Base-by-base conservation (phyloP, 163 green algal species). In the Prototheca wickerhamii region DNA sequence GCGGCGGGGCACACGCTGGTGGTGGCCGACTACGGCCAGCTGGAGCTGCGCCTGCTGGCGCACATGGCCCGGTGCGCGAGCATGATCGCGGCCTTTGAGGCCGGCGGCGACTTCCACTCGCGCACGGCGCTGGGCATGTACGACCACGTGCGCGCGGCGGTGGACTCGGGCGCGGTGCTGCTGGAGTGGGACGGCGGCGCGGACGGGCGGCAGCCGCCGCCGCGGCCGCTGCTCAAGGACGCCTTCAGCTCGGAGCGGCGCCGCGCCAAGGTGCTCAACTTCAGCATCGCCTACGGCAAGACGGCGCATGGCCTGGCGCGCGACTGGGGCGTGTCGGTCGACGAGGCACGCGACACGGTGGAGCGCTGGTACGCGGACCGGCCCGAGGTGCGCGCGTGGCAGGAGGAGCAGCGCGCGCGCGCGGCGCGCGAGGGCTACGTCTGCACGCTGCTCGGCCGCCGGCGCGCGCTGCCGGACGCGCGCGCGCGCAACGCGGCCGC, bases 231-330 rank as follows among this genome's bases (percentile, higher is more conserved):
- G 60, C 68, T 98, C 28, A 96, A 98, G 76, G 88, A 98, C 71
- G 82, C 89, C 76, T 97, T 93, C 66, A 81, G 64, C 4, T 75
- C 58, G 29, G 91, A 98, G 75, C 68, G 86, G 34, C 77, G 84
- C 25, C 86, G 81, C 55, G 86, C 86, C 40, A 93, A 93, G 74
- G 78, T 96, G 53, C 84, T 98, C 40, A 98, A 98, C 84, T 98
- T 98, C 75, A 91, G 77, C 58, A 96, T 98, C 63, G 92, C 92
- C 17, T 98, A 98, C 63, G 92, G 92, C 71, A 98, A 98, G 81
- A 98, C 92, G 0, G 87, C 87, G 26, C 86, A 95, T 72, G 92
- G 92, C 7, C 79, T 98, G 56, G 74, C 77, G 33, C 91, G 87
- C 59, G 92, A 98, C 79, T 98, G 84, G 68, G 84, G 85, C 26